These are phyloP conservation scores for Hypocrella siamensis DNA, from an alignment of 2,329 filamentous ascomycete genomes.

Conservation along the genomic window DNA sequence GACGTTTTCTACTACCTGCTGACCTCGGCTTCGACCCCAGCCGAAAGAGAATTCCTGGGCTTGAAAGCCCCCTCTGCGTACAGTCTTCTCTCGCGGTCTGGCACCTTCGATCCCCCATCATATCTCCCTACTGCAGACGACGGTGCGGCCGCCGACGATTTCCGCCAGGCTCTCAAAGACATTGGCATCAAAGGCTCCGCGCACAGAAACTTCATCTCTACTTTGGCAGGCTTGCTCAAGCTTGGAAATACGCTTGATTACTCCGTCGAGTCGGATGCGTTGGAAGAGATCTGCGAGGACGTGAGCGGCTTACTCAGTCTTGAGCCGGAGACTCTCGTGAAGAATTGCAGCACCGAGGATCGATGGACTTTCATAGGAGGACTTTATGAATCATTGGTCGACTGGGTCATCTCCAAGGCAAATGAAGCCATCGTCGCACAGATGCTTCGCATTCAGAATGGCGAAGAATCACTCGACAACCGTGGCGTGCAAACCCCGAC, in stretches of 20 bases:
- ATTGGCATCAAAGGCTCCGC: constrained; percentile 85
- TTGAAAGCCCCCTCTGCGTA: constrained; percentile 67
- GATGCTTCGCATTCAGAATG: constrained; percentile 49
- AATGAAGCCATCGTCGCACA: constrained; percentile 72
- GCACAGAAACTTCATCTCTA: constrained; percentile 71
- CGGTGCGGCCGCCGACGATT: constrained; percentile 82
- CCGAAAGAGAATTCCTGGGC: constrained; percentile 77
- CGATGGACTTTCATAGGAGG: constrained; percentile 69
- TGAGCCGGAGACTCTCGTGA: constrained; percentile 66
- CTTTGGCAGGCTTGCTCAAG: constrained; percentile 74
- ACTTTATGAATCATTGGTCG: constrained; percentile 84
- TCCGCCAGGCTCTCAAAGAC: constrained; percentile 69
- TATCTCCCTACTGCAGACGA: constrained; percentile 91
- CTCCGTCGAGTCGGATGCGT: constrained; percentile 63
- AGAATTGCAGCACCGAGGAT: constrained; percentile 71
- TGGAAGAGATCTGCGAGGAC: constrained; percentile 82
- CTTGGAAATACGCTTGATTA: constrained; percentile 84
- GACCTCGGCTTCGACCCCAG: constrained; percentile 75
- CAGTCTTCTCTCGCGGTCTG: constrained; percentile 62
- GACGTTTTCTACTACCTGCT: constrained; percentile 97
- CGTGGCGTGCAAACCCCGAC: constrained; percentile 46
- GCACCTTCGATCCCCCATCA: constrained; percentile 70
- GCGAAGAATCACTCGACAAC: constrained; percentile 52
- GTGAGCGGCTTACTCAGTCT: constrained; percentile 74
- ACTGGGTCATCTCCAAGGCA: constrained; percentile 83